A percentile compares a stretch with the other conserved stretches of the same genome.
These are phyloP conservation scores for Sarocladium kiliense DNA, from an alignment of 2,329 filamentous ascomycete genomes.

Conservation along the genomic window DNA sequence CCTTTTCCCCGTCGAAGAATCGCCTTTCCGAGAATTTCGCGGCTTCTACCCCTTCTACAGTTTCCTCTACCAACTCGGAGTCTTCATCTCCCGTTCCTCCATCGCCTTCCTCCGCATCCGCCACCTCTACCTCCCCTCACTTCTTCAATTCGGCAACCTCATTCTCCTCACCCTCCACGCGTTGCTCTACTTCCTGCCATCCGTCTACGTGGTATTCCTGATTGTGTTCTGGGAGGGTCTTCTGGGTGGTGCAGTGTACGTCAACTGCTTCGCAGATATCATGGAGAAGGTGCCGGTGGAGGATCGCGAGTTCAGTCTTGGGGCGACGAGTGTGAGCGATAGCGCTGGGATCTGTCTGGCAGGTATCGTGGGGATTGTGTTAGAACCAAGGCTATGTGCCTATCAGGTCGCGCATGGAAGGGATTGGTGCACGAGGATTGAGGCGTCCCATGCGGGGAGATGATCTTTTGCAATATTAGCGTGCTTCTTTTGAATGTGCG, in stretches of 20 bases:
- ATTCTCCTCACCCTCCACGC: conserved; percentile 69
- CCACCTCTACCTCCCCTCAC: conserved; percentile 72
- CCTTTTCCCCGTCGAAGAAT: conserved; percentile 71
- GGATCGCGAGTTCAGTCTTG: conserved; percentile 86
- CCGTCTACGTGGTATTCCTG: conserved; percentile 77
- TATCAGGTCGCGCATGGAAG: conserved; percentile 81
- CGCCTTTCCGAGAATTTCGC: conserved; percentile 76
- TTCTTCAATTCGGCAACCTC: conserved; percentile 79
- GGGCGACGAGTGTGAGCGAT: conserved; percentile 88
- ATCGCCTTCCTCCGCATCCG: conserved; percentile 82
- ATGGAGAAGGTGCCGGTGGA: conserved; percentile 71
- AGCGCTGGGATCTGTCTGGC: conserved; percentile 87
- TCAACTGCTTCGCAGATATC: conserved; percentile 94
- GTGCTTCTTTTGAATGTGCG: too few species aligned
- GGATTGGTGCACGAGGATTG: conserved; percentile 62
- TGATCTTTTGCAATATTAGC: too few species aligned
- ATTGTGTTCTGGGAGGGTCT: conserved; percentile 93
- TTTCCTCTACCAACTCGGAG: conserved; percentile 90
- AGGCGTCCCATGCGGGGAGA: conserved; percentile 20
- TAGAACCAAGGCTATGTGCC: conserved; percentile 77
- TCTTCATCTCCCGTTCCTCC: conserved; percentile 90
- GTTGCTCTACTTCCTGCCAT: conserved; percentile 75
- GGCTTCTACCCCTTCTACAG: conserved; percentile 94
- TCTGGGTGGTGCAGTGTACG: conserved; percentile 86
- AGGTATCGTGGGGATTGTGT: conserved; percentile 73